Percentiles rank a stretch among this genome's conserved stretches.
Conservation (phyloP, 1,284 basidiomycete species). For the Marasmius oreades region DNA sequence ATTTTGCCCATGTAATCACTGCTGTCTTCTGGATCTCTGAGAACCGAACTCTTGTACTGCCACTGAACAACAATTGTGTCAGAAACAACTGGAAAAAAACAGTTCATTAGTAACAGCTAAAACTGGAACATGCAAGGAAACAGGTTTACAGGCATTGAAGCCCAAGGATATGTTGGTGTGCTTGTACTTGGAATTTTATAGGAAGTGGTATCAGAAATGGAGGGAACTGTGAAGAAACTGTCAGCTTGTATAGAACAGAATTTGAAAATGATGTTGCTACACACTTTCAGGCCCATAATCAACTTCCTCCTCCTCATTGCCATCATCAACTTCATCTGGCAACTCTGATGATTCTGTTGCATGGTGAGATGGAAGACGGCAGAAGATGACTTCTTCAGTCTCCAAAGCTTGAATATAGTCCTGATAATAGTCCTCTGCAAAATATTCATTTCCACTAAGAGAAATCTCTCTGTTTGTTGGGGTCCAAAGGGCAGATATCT, state of each 20-base stretch:
- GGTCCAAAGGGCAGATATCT: neutral
- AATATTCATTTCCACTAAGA: neutral
- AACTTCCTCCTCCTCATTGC: neutral
- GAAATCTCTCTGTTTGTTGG: neutral
- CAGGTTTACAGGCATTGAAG: neutral
- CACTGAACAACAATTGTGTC: constrained; percentile 26
- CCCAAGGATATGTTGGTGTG: neutral
- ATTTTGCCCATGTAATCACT: too few relatives aligned
- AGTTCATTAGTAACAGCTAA: neutral
- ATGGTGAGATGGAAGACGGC: neutral
- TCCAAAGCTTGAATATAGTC: neutral
- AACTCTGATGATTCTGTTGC: neutral
- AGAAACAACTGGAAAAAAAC: constrained; percentile 16
- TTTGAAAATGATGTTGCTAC: too few relatives aligned
- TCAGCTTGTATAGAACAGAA: too few relatives aligned
- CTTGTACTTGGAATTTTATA: neutral
- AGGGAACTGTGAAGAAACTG: neutral
- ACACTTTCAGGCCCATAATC: too few relatives aligned
- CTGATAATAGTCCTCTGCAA: neutral
- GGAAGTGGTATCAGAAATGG: neutral
- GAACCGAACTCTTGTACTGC: too few relatives aligned
- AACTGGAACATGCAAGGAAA: neutral
- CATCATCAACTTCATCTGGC: neutral
- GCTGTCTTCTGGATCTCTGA: too few relatives aligned
- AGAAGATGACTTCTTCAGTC: neutral